Base-by-base conservation (phyloP, 2,329 filamentous ascomycete species). In the Colletotrichum graminicola region DNA sequence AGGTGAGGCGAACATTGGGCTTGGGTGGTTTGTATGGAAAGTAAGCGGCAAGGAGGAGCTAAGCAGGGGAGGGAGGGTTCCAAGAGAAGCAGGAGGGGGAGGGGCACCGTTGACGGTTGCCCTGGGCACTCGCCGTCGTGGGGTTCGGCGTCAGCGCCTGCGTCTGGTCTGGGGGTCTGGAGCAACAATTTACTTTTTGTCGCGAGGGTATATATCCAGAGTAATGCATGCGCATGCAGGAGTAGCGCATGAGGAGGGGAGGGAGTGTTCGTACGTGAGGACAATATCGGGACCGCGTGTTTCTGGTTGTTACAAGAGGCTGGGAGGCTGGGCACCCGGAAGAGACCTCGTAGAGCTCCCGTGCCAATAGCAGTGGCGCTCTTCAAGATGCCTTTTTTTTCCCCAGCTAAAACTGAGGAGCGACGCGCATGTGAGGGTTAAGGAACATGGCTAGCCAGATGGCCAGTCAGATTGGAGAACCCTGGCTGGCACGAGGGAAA, bases 1-100 rank as follows among this genome's bases (percentile, higher is more conserved):
- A 52, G 60, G 47, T 52, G 60, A 62, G 60, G 60, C 60, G 60
- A 52, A 39, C 60, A 23, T 62, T 41, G 60, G 60, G 54, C 61
- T 34, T 34, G 23, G 4, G 49, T 32, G 65, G 49, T 64, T 72
- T 68, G 69, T 72, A 64, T 60, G 57, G 66, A 60, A 72, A 68
- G 32, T 45, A 68, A 68, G 69, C 59, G 60, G 55, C 55, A 55
- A 39, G 36, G 66, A 69, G 59, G 66, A 69, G 59, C 66, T 51
- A 65, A 63, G 49, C 39, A 65, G 68, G 54, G 65, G 5, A 59
- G 45, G 16, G 10, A 39, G 26, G 39, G 2, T 43, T 68, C 52
- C 57, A 26, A 41, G 61, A 63, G 49, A 51, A 63, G 61, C 43
- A 43, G 52, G 61, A 63, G 61, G 61, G 49, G 61, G 49, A 63